phyloP scores from a whole-genome alignment of 2,329 filamentous ascomycete species.

The Peltaster fructicola region DNA sequence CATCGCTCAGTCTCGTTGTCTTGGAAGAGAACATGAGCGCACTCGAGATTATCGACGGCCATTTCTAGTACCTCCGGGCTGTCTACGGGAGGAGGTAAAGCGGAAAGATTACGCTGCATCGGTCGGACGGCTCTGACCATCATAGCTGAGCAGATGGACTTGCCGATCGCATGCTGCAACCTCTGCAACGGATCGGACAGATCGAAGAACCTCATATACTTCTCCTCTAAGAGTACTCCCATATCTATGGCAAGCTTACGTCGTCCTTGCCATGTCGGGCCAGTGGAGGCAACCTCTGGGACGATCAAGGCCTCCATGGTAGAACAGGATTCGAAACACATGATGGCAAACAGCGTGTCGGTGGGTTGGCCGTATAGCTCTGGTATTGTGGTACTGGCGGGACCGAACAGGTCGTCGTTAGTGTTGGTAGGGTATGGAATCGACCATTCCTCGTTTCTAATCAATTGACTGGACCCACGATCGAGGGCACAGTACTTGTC shows the following conservation, averaged over 20 bases:
- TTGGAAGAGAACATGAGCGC: constrained; percentile 18
- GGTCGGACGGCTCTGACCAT: constrained; percentile 16
- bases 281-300: constrained; percentile 2
- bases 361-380: constrained; percentile 11
- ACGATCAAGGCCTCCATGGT: constrained; percentile 2
- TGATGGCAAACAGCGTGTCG: constrained; percentile 14
- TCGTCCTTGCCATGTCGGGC: constrained; percentile 14
- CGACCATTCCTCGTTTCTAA: constrained; percentile 9
- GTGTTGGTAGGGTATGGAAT: constrained; percentile 13
- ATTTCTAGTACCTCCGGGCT: constrained; percentile 16
- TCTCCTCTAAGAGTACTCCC: constrained; percentile 8
- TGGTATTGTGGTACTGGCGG: constrained; percentile 8
- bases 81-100: constrained; percentile 14
- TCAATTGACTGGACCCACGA: constrained; percentile 15
- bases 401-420: constrained; percentile 17
- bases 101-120: constrained; percentile 10
- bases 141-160: constrained; percentile 11
- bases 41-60: constrained; percentile 31
- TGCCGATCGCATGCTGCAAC: constrained; percentile 9
- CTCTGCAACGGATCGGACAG: constrained; percentile 8
- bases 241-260: constrained; percentile 14
- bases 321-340: constrained; percentile 4
- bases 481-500: constrained; percentile 16
- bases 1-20: constrained; percentile 24
- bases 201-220: constrained; percentile 13